Evolutionary conservation across 73 alveolate genomes (phyloP), one percentile per base, ranked within the genome.

Genomic region (Stentor coeruleus): DNA sequence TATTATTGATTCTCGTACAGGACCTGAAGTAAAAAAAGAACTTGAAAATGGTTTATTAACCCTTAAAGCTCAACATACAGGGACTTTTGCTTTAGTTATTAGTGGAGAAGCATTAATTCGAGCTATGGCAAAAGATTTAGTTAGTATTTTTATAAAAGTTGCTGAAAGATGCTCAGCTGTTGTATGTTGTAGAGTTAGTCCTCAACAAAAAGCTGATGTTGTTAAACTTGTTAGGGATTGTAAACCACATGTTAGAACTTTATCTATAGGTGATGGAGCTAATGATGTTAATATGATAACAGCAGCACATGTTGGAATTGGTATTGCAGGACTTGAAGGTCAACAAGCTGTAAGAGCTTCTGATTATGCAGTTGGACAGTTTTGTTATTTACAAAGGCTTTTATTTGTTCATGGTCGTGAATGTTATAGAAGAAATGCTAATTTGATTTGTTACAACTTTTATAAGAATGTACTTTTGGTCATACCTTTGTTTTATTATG

Each of bases 181-280:
- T 0, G 38, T 95, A 35, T 95, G 97, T 58, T 93, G 98, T 83
- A 84, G 98, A 81, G 98, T 95, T 0, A 75, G 95, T 1, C 99
- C 99, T 3, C 94, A 88, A 58, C 95, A 95, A 88, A 95, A 93
- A 76, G 97, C 99, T 3, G 96, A 93, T 59, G 86, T 95, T 76
- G 99, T 95, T 11, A 90, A 86, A 38, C 14, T 85, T 3, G 93
- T 93, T 73, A 89, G 89, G 39, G 89, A 82, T 59, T 30, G 86
- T 38, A 58, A 81, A 28, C 96, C 98, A 31, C 77, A 84, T 59
- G 90, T 81, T 3, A 88, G 91, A 39, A 93, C 99, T 41, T 90
- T 97, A 39, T 97, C 99, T 28, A 97, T 96, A 38, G 99, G 98
- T 3, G 99, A 96, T 58, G 99, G 99, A 26, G 98, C 98, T 31